Percentiles rank a stretch among this genome's conserved stretches.
phyloP scores from a whole-genome alignment of 2,329 filamentous ascomycete genomes.

The Teratosphaeriaceae sp. region DNA sequence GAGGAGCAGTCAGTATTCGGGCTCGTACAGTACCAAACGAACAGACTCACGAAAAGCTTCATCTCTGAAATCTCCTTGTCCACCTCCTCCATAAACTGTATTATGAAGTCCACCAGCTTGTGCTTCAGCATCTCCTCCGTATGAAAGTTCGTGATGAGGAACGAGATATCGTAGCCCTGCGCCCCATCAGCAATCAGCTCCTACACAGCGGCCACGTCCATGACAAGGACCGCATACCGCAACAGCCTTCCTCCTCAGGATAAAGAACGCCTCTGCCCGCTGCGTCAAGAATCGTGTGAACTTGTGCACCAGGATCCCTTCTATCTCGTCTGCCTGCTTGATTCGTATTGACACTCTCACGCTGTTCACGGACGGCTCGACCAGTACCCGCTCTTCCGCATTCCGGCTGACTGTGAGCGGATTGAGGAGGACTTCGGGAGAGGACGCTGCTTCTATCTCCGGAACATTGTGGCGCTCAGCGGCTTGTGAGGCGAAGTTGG shows the following conservation, averaged over 20 bases:
- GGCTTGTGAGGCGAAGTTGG: slow-evolving; percentile 96
- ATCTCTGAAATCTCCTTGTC: slow-evolving; percentile 99
- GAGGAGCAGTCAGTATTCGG: slow-evolving; percentile 26
- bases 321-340: slow-evolving; percentile 99
- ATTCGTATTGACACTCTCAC: slow-evolving; percentile 97
- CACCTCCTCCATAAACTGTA: slow-evolving; percentile 99
- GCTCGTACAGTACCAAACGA: not conserved
- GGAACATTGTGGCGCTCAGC: slow-evolving; percentile 97
- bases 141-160: slow-evolving; percentile 97
- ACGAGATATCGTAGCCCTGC: slow-evolving; percentile 96
- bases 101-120: slow-evolving; percentile 98
- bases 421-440: slow-evolving; percentile 88
- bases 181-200: slow-evolving; percentile 11
- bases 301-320: slow-evolving; percentile 96
- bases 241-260: slow-evolving; percentile 88
- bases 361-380: slow-evolving; percentile 95
- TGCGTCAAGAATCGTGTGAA: slow-evolving; percentile 96
- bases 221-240: too few species aligned
- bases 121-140: slow-evolving; percentile 99
- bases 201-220: too few species aligned
- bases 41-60: slow-evolving; percentile 86
- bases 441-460: slow-evolving; percentile 88
- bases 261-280: slow-evolving; percentile 94
- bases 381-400: slow-evolving; percentile 92
- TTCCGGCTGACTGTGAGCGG: slow-evolving; percentile 87